Percentiles rank a stretch among this genome's conserved stretches.
Conservation (phyloP, 495 filamentous ascomycete genomes). For the Saxophila tyrrhenica region DNA sequence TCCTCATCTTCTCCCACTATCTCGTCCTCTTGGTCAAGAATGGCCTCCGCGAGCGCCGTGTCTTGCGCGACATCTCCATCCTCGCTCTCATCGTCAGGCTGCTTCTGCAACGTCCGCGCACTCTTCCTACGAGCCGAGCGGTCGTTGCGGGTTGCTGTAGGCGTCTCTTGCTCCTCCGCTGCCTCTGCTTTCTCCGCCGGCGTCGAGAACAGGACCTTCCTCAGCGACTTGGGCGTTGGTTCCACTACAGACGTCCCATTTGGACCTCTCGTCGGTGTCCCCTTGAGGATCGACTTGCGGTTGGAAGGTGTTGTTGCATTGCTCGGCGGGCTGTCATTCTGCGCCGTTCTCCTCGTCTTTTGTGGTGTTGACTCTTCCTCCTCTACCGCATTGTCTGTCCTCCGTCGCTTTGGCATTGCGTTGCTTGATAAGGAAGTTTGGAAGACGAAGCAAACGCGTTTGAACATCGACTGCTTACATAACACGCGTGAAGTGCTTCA, state of each 20-base stretch:
- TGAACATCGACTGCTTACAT: too few species aligned
- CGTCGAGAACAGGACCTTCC: conserved; percentile 23
- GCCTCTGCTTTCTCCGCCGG: conserved; percentile 7
- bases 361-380: conserved; percentile 11
- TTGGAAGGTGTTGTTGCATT: conserved; percentile 13
- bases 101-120: conserved; percentile 59
- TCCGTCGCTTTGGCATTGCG: conserved; percentile 13
- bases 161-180: conserved; percentile 5
- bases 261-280: conserved; percentile 4
- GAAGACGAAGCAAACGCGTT: too few species aligned
- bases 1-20: conserved; percentile 20
- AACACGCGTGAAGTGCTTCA: too few species aligned
- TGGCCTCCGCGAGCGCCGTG: conserved; percentile 59
- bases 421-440: neutral
- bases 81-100: conserved; percentile 40
- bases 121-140: conserved; percentile 81
- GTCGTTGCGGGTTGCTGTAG: conserved; percentile 34
- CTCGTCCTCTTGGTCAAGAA: conserved; percentile 38
- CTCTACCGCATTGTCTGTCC: conserved; percentile 1
- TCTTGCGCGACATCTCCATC: conserved; percentile 60
- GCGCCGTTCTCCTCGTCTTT: conserved; percentile 11
- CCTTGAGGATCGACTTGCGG: conserved; percentile 11
- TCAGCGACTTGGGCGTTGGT: conserved; percentile 17
- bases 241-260: conserved; percentile 8
- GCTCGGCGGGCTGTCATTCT: neutral